Percentiles rank a stretch among this genome's conserved stretches.
These are phyloP conservation scores for Scheffersomyces amazonensis DNA, from an alignment of 805 yeast species.

Conservation along the genomic window DNA sequence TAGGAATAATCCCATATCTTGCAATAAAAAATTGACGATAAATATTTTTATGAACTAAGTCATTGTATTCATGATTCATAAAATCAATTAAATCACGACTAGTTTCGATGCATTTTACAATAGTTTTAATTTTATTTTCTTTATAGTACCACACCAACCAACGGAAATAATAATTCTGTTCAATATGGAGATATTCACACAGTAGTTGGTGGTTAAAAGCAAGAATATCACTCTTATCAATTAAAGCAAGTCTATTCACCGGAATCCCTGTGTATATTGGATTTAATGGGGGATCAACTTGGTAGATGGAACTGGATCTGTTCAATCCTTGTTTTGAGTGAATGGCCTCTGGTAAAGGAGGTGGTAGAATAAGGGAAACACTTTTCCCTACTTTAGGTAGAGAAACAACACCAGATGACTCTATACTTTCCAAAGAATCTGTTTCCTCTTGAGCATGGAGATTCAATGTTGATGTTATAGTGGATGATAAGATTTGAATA, in stretches of 20 bases:
- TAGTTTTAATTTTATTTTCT: conserved; percentile 1
- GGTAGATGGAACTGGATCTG: too few relatives aligned
- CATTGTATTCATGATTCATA: conserved; percentile 2
- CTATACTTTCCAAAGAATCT: too few relatives aligned
- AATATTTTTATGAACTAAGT: conserved; percentile 1
- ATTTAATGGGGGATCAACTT: background rate
- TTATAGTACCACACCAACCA: conserved; percentile 15
- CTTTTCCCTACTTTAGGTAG: too few relatives aligned
- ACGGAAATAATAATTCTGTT: conserved; percentile 14
- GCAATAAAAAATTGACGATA: conserved; percentile 11
- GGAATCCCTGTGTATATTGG: conserved; percentile 12
- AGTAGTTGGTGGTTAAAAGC: conserved; percentile 12
- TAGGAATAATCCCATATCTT: conserved; percentile 12
- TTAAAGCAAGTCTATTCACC: conserved; percentile 13
- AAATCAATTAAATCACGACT: conserved; percentile 9
- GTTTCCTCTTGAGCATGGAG: too few relatives aligned
- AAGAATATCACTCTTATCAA: conserved; percentile 8
- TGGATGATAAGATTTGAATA: too few relatives aligned
- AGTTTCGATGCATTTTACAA: conserved; percentile 11
- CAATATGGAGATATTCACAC: conserved; percentile 7
- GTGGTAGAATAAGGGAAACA: too few relatives aligned
- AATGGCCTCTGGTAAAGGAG: too few relatives aligned
- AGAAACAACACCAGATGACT: too few relatives aligned
- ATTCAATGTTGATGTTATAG: background rate
- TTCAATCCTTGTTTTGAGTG: too few relatives aligned